These are phyloP conservation scores for Venturia oleaginea DNA, from an alignment of 2,329 filamentous ascomycete genomes.

Conservation along the genomic window DNA sequence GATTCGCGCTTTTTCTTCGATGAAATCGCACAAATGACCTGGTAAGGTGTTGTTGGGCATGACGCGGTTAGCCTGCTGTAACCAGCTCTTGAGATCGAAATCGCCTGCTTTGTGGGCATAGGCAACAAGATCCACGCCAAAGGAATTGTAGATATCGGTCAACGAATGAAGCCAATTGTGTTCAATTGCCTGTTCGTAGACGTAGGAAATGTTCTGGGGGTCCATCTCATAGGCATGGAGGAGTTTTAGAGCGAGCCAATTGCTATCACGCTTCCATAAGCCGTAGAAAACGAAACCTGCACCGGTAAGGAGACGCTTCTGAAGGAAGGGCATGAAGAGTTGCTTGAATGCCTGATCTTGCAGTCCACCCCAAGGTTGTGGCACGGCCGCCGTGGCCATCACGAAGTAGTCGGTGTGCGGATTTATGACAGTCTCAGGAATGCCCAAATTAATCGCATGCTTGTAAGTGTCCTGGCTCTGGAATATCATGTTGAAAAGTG, in stretches of 20 bases:
- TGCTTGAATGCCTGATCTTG: slow-evolving; percentile 68
- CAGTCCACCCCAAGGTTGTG: slow-evolving; percentile 66
- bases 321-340: slow-evolving; percentile 74
- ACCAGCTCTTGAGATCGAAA: slow-evolving; percentile 77
- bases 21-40: slow-evolving; percentile 64
- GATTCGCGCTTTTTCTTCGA: slow-evolving; percentile 74
- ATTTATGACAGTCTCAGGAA: slow-evolving; percentile 53
- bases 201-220: slow-evolving; percentile 56
- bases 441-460: slow-evolving; percentile 45
- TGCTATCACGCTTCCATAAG: slow-evolving; percentile 80
- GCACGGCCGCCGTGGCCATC: slow-evolving; percentile 67
- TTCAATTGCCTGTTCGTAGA: slow-evolving; percentile 71
- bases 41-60: slow-evolving; percentile 58
- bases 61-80: slow-evolving; percentile 57
- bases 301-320: slow-evolving; percentile 60
- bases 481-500: slow-evolving; percentile 55
- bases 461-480: slow-evolving; percentile 49
- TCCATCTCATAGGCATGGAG: slow-evolving; percentile 66
- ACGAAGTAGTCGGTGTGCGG: slow-evolving; percentile 72
- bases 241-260: slow-evolving; percentile 75
- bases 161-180: slow-evolving; percentile 80
- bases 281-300: slow-evolving; percentile 86
- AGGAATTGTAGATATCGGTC: slow-evolving; percentile 67
- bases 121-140: slow-evolving; percentile 80
- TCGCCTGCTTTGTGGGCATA: slow-evolving; percentile 71